Conservation (phyloP, 2,329 filamentous ascomycete genomes). For the Claviceps pusilla region DNA sequence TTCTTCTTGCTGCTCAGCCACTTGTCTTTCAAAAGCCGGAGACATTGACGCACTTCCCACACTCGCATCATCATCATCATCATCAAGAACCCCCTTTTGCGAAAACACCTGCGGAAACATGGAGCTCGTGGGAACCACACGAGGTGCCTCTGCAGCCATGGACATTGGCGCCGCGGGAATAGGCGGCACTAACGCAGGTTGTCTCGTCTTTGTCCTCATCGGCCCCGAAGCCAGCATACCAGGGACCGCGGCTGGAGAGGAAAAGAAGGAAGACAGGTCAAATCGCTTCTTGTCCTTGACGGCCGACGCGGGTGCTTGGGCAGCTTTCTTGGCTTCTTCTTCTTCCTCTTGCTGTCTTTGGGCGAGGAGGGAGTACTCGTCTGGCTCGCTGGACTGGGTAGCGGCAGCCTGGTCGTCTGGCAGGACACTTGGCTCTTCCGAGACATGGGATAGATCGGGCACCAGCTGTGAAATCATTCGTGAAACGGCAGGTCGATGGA, state of each 20-base stretch:
- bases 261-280: slow-evolving; percentile 42
- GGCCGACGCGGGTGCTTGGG: slow-evolving; percentile 9
- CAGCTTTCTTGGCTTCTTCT: slow-evolving; percentile 3
- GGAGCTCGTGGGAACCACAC: slow-evolving; percentile 19
- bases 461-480: slow-evolving; percentile 6
- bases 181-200: slow-evolving; percentile 2
- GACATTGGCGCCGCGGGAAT: slow-evolving; percentile 1
- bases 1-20: background rate
- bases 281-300: slow-evolving; percentile 22
- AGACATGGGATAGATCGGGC: slow-evolving; percentile 6
- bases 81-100: slow-evolving; percentile 18
- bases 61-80: slow-evolving; percentile 13
- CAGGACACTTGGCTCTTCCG: slow-evolving; percentile 3
- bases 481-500: slow-evolving; percentile 2
- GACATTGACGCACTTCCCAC: slow-evolving; percentile 22
- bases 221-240: slow-evolving; percentile 19
- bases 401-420: slow-evolving; percentile 3
- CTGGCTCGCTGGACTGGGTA: slow-evolving; percentile 12
- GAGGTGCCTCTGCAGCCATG: slow-evolving; percentile 9
- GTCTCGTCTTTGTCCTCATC: slow-evolving; percentile 12
- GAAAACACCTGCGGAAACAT: slow-evolving; percentile 24
- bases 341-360: slow-evolving; percentile 12
- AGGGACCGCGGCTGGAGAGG: slow-evolving; percentile 33
- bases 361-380: slow-evolving; percentile 32
- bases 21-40: slow-evolving; percentile 10